Evolutionary conservation across 768 basidiomycete species (phyloP).

Genomic region (Chalciporus piperatus): DNA sequence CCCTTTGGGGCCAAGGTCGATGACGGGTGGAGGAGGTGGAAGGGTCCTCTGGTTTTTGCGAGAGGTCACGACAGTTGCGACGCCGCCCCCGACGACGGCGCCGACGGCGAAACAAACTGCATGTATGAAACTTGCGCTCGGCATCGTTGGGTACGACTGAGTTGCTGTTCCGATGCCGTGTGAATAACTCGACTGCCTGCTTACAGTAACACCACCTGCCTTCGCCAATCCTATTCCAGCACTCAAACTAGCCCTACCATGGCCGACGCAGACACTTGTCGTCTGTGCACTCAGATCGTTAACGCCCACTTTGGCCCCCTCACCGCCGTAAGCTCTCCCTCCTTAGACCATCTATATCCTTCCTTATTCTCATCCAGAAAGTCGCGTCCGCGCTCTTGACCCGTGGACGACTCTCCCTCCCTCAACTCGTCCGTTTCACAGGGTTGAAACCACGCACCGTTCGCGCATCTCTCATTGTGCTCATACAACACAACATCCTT

Average conservation of each 20-base stretch:
- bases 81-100: conserved; percentile 75
- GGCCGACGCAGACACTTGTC: conserved; percentile 52
- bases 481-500: conserved; percentile 89
- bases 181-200: too few species aligned
- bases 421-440: conserved; percentile 68
- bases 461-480: conserved; percentile 67
- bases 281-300: conserved; percentile 61
- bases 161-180: too few species aligned
- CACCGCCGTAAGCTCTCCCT: conserved; percentile 50
- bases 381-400: conserved; percentile 73
- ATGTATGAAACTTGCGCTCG: conserved; percentile 50
- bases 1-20: conserved; percentile 47
- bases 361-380: conserved; percentile 44
- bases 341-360: neutral
- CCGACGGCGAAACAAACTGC: conserved; percentile 82
- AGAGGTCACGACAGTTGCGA: conserved; percentile 49
- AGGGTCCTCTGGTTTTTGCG: conserved; percentile 22
- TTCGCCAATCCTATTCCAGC: too few species aligned
- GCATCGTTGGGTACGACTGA: conserved; percentile 30
- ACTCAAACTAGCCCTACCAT: too few species aligned
- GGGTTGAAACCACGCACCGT: conserved; percentile 63
- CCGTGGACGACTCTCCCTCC: conserved; percentile 75
- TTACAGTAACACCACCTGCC: too few species aligned
- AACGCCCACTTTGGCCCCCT: conserved; percentile 64
- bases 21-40: conserved; percentile 29